phyloP scores from a whole-genome alignment of 495 filamentous ascomycete species.

The Glarea lozoyensis region DNA sequence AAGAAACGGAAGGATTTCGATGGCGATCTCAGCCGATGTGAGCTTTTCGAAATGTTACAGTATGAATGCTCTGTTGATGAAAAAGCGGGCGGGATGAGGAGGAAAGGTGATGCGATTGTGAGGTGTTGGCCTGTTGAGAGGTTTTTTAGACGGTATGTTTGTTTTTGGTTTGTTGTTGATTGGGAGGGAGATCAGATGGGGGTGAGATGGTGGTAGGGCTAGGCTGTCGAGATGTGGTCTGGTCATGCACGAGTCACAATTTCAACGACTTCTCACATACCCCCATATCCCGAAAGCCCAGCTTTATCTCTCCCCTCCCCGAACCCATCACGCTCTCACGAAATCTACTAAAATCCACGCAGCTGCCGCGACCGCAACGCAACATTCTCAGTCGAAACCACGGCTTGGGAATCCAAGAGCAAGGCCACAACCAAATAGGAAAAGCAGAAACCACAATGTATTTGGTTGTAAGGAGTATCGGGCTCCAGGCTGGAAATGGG shows the following conservation, averaged over 20 bases:
- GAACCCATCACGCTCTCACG: too few relatives aligned
- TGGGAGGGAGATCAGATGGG: neutral
- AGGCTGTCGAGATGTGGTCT: too few relatives aligned
- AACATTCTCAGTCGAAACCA: slow-evolving; percentile 71
- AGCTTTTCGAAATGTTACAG: slow-evolving; percentile 70
- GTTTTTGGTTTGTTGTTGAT: neutral
- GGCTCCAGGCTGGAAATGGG: too few relatives aligned
- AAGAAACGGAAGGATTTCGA: slow-evolving; percentile 39
- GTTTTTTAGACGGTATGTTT: slow-evolving; percentile 63
- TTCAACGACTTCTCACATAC: too few relatives aligned
- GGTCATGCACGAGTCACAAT: too few relatives aligned
- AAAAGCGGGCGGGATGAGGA: too few relatives aligned
- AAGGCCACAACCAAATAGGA: too few relatives aligned
- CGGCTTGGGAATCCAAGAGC: slow-evolving; percentile 64
- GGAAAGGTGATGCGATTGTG: slow-evolving; percentile 43
- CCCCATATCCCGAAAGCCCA: too few relatives aligned
- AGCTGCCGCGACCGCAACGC: slow-evolving; percentile 63
- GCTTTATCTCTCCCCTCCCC: too few relatives aligned
- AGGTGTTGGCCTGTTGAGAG: slow-evolving; percentile 67
- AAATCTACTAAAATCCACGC: slow-evolving; percentile 4
- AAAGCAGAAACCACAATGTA: too few relatives aligned
- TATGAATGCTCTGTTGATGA: slow-evolving; percentile 65
- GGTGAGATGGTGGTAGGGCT: too few relatives aligned
- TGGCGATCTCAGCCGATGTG: slow-evolving; percentile 56
- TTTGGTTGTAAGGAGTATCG: too few relatives aligned